Percentiles rank a stretch among this genome's conserved stretches.
These are phyloP conservation scores for Monocercomonoides exilis DNA, from an alignment of 78 protist genomes.

Conservation along the genomic window DNA sequence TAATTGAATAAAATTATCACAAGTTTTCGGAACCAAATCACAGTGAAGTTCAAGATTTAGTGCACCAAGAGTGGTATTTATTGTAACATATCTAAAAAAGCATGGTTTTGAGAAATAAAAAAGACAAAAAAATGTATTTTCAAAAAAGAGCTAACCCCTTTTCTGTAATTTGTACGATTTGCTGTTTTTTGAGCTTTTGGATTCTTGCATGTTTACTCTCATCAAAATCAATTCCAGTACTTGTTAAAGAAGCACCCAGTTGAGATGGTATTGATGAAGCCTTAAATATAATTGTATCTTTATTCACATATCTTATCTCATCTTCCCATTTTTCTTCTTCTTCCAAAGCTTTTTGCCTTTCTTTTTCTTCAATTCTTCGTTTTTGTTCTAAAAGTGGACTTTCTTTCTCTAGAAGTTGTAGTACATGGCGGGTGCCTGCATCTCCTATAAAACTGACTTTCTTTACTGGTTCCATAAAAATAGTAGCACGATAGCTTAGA, in stretches of 20 bases:
- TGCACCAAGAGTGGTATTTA: not conserved
- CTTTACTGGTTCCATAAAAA: too few relatives aligned
- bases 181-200: not conserved
- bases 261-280: not conserved
- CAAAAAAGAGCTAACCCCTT: too few relatives aligned
- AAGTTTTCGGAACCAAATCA: constrained; percentile 24
- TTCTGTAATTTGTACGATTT: not conserved
- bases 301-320: not conserved
- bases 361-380: not conserved
- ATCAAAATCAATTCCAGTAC: not conserved
- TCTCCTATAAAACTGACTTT: too few relatives aligned
- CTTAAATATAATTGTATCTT: not conserved
- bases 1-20: constrained; percentile 21
- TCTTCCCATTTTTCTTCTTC: not conserved
- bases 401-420: not conserved
- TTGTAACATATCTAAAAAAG: constrained; percentile 18
- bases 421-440: too few relatives aligned
- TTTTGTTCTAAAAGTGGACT: not conserved
- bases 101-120: too few relatives aligned
- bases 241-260: not conserved
- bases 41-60: constrained; percentile 18
- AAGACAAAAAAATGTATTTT: too few relatives aligned
- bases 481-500: too few relatives aligned
- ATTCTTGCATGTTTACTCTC: not conserved
- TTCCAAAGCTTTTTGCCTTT: not conserved